A percentile compares a stretch with the other conserved stretches of the same genome.
These are phyloP conservation scores for Lavandula angustifolia DNA, from an alignment of 257 asterid species.

Conservation along the genomic window DNA sequence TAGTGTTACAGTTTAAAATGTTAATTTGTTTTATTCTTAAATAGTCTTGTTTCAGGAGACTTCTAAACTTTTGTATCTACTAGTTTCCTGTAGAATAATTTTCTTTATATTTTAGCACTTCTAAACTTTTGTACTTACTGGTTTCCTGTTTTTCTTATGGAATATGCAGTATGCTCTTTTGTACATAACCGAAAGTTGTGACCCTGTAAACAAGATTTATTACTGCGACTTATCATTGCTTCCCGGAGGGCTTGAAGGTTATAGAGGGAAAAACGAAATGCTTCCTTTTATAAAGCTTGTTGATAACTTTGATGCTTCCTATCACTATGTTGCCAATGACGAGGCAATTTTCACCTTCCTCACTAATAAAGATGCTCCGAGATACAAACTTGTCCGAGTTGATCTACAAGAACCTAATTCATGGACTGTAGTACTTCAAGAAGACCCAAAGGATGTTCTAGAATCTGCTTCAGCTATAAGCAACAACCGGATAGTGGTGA, in stretches of 20 bases:
- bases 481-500: slow-evolving; percentile 59
- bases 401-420: slow-evolving; percentile 61
- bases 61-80: slow-evolving; percentile 10
- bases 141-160: slow-evolving; percentile 22
- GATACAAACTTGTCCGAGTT: slow-evolving; percentile 75
- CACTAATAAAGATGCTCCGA: slow-evolving; percentile 92
- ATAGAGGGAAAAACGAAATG: slow-evolving; percentile 47
- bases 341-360: slow-evolving; percentile 73
- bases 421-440: slow-evolving; percentile 74
- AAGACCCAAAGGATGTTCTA: slow-evolving; percentile 80
- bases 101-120: slow-evolving; percentile 1
- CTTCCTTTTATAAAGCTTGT: slow-evolving; percentile 89
- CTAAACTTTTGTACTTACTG: slow-evolving; percentile 12
- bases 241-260: slow-evolving; percentile 67
- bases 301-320: slow-evolving; percentile 78
- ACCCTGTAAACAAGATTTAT: slow-evolving; percentile 82
- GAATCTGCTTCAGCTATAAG: slow-evolving; percentile 85
- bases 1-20: not conserved
- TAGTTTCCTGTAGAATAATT: not conserved
- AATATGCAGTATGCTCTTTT: slow-evolving; percentile 77
- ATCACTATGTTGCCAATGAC: slow-evolving; percentile 69
- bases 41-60: not conserved
- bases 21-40: not conserved
- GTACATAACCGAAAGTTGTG: slow-evolving; percentile 65
- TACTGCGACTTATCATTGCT: slow-evolving; percentile 72